A percentile compares a stretch with the other conserved stretches of the same genome.
phyloP scores from a whole-genome alignment of 495 filamentous ascomycete species.

The Aspergillus heteromorphus region DNA sequence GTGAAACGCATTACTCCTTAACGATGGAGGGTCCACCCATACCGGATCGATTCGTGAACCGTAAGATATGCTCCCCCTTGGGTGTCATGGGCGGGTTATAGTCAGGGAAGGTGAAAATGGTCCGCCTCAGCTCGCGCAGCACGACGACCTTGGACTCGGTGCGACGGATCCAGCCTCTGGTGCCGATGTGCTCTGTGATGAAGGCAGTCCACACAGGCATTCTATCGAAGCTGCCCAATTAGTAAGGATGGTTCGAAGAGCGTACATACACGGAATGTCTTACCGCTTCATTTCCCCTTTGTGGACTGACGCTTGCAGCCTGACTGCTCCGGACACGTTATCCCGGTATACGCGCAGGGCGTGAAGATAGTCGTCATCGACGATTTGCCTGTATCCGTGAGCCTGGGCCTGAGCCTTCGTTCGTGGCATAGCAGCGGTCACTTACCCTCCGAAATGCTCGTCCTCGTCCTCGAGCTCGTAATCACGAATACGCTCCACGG shows the following conservation, averaged over 20 bases:
- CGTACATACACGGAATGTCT: background rate
- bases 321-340: conserved; percentile 52
- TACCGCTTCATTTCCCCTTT: conserved; percentile 39
- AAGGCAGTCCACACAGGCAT: conserved; percentile 74
- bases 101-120: conserved; percentile 54
- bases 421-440: background rate
- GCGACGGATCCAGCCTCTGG: conserved; percentile 52
- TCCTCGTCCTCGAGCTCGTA: conserved; percentile 58
- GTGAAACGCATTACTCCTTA: background rate
- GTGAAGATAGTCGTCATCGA: conserved; percentile 65
- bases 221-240: conserved; percentile 16
- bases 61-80: conserved; percentile 35
- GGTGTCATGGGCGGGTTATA: conserved; percentile 41
- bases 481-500: conserved; percentile 50
- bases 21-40: background rate
- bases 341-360: conserved; percentile 70
- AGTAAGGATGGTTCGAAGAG: background rate
- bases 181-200: conserved; percentile 55
- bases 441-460: conserved; percentile 65
- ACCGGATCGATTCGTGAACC: conserved; percentile 33
- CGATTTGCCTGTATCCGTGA: conserved; percentile 52
- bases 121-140: conserved; percentile 55
- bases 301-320: conserved; percentile 49
- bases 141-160: conserved; percentile 48
- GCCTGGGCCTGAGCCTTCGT: background rate